These are phyloP conservation scores for Colletotrichum sp. DNA, from an alignment of 2,329 filamentous ascomycete genomes.

Conservation along the genomic window DNA sequence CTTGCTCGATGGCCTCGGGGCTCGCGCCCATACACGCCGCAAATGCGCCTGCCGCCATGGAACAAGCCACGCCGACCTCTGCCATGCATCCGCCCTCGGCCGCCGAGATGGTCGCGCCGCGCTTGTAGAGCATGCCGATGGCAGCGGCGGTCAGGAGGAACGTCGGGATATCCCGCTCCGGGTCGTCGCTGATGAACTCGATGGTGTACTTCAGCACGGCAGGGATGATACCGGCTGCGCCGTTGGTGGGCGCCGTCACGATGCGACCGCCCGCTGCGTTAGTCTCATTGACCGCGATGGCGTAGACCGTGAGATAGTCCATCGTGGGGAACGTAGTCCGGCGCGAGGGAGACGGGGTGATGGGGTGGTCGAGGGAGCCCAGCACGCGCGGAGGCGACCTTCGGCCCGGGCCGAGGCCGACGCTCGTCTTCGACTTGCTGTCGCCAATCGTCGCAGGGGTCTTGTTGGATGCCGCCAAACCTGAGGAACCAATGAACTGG, in stretches of 20 bases:
- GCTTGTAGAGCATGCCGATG: slow-evolving; percentile 59
- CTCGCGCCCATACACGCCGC: slow-evolving; percentile 57
- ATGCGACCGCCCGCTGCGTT: slow-evolving; percentile 56
- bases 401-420: slow-evolving; percentile 23
- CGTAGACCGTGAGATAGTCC: slow-evolving; percentile 56
- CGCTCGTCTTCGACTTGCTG: background rate
- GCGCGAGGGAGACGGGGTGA: slow-evolving; percentile 48
- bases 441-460: background rate
- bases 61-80: slow-evolving; percentile 57
- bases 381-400: slow-evolving; percentile 45
- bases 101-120: slow-evolving; percentile 55
- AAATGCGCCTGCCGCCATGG: slow-evolving; percentile 56
- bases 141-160: slow-evolving; percentile 55
- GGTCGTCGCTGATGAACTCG: slow-evolving; percentile 56
- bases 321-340: slow-evolving; percentile 54
- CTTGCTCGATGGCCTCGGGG: slow-evolving; percentile 55
- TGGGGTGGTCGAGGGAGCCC: slow-evolving; percentile 50
- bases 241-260: slow-evolving; percentile 57
- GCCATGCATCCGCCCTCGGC: slow-evolving; percentile 59
- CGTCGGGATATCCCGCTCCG: slow-evolving; percentile 52
- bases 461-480: background rate
- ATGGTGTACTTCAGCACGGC: slow-evolving; percentile 55
- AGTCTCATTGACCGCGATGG: slow-evolving; percentile 59
- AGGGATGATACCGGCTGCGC: slow-evolving; percentile 56
- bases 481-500: background rate